phyloP scores from a whole-genome alignment of 441 rosid genomes.

The Erodium moschatum region DNA sequence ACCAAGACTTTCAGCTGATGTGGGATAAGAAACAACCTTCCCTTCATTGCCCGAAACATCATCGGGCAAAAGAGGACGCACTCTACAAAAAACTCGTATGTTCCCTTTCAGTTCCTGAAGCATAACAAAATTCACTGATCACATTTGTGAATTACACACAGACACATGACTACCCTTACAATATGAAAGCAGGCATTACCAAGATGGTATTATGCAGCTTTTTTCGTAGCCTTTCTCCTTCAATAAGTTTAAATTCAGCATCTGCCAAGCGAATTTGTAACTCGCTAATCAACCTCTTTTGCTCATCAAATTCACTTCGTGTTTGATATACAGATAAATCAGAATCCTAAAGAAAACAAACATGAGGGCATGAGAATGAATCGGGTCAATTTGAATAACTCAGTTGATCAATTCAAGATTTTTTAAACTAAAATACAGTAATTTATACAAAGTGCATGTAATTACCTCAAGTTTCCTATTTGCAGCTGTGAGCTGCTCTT shows the following conservation, averaged over 20 bases:
- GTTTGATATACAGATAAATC: conserved; percentile 21
- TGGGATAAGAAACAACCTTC: conserved; percentile 21
- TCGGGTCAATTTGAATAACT: not conserved
- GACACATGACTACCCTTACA: too few species aligned
- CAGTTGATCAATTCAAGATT: not conserved
- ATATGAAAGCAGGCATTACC: conserved; percentile 13
- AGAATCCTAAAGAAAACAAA: conserved; percentile 17
- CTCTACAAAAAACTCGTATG: conserved; percentile 27
- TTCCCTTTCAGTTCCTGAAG: conserved; percentile 18
- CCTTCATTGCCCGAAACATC: conserved; percentile 15
- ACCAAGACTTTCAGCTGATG: conserved; percentile 23
- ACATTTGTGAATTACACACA: too few species aligned
- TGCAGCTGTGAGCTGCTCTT: conserved; percentile 40
- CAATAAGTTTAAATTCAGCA: conserved; percentile 24
- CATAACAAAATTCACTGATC: not conserved
- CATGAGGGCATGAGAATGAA: conserved; percentile 3
- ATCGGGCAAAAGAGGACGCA: conserved; percentile 23
- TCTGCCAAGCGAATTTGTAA: conserved; percentile 20
- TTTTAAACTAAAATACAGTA: not conserved
- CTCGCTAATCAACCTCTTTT: conserved; percentile 18
- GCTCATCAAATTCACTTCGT: conserved; percentile 21
- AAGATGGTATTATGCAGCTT: conserved; percentile 26
- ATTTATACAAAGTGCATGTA: not conserved
- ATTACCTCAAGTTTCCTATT: conserved; percentile 50
- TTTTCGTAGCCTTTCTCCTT: conserved; percentile 25